A percentile compares a stretch with the other conserved stretches of the same genome.
Evolutionary conservation across 2,329 filamentous ascomycete genomes (phyloP).

Genomic region (Stylonectria norvegica): DNA sequence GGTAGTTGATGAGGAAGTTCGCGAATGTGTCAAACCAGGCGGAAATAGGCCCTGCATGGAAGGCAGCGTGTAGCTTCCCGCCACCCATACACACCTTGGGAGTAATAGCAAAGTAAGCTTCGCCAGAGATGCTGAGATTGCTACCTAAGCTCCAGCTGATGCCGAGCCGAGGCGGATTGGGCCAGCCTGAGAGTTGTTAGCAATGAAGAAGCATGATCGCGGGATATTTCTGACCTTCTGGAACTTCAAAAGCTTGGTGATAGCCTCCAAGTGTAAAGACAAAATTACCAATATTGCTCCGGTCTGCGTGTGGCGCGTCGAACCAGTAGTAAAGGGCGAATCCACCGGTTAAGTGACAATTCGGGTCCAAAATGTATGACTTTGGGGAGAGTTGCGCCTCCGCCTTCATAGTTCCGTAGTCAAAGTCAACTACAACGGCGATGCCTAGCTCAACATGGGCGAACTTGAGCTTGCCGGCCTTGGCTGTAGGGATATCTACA

Average conservation of each 20-base stretch:
- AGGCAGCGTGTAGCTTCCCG: constrained; percentile 29
- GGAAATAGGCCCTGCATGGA: constrained; percentile 31
- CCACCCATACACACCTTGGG: constrained; percentile 43
- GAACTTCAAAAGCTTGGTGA: constrained; percentile 35
- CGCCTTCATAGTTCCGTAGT: constrained; percentile 32
- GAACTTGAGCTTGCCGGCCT: constrained; percentile 22
- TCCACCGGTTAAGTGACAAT: constrained; percentile 42
- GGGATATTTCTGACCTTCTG: too few species aligned
- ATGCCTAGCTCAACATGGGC: constrained; percentile 39
- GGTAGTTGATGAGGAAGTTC: constrained; percentile 37
- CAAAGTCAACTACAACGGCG: constrained; percentile 31
- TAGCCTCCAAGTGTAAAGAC: constrained; percentile 47
- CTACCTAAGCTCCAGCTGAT: constrained; percentile 35
- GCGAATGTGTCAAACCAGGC: constrained; percentile 40
- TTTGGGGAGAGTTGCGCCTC: constrained; percentile 39
- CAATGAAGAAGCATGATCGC: too few species aligned
- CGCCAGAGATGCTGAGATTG: constrained; percentile 33
- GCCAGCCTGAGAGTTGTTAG: too few species aligned
- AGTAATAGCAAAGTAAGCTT: constrained; percentile 46
- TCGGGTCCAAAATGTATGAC: constrained; percentile 37
- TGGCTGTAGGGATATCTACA: constrained; percentile 27
- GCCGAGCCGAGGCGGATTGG: constrained; percentile 35
- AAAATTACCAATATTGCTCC: constrained; percentile 33
- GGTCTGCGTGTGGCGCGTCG: constrained; percentile 15
- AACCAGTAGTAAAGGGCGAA: constrained; percentile 42